phyloP scores from a whole-genome alignment of 345 rosid species.

The Trapa incisa region DNA sequence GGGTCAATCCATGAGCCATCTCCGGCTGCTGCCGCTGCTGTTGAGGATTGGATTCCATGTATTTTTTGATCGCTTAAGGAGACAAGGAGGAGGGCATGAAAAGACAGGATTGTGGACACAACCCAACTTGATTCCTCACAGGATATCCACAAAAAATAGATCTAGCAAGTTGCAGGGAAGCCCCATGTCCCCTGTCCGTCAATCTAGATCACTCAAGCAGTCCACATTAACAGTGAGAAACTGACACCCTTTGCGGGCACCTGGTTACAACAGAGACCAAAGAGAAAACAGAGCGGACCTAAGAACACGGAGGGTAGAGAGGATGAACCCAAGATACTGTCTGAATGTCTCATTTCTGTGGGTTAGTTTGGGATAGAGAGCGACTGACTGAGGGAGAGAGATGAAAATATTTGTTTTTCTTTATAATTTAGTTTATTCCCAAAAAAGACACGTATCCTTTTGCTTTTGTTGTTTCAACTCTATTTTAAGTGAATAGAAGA shows the following conservation, averaged over 20 bases:
- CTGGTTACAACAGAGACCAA: not conserved
- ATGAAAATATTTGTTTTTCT: too few species aligned
- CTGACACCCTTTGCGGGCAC: not conserved
- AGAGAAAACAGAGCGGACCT: not conserved
- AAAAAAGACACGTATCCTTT: not conserved
- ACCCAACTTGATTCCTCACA: not conserved
- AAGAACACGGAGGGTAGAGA: not conserved
- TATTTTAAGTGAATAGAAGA: not conserved
- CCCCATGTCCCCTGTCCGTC: not conserved
- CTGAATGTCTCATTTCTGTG: not conserved
- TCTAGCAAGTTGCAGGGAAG: not conserved
- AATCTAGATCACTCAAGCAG: not conserved
- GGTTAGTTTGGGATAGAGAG: not conserved
- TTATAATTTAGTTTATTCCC: not conserved
- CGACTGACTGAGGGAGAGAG: too few species aligned
- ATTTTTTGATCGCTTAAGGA: not conserved
- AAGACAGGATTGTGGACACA: not conserved
- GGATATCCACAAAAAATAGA: not conserved
- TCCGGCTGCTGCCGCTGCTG: conserved; percentile 14
- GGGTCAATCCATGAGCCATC: conserved; percentile 25
- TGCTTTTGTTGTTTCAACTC: not conserved
- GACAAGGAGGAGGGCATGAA: too few species aligned
- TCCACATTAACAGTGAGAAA: not conserved
- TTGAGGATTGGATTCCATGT: conserved; percentile 33
- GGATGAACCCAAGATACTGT: not conserved